phyloP scores from a whole-genome alignment of 495 filamentous ascomycete genomes.

The Oleoguttula mirabilis region DNA sequence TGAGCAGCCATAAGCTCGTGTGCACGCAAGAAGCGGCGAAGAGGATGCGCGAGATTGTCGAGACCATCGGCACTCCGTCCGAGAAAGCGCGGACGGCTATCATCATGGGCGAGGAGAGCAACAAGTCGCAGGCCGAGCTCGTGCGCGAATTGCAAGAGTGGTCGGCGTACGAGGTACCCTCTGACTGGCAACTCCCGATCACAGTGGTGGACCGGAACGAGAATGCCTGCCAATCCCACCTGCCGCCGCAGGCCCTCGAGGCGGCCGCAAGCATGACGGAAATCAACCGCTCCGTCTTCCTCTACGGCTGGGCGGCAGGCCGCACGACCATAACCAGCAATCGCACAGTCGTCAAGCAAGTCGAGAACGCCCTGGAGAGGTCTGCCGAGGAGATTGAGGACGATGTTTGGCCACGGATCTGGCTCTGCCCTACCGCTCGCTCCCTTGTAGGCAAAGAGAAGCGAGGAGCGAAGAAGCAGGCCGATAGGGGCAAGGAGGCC shows the following conservation, averaged over 20 bases:
- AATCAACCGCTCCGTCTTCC: constrained; percentile 53
- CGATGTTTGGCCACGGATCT: constrained; percentile 19
- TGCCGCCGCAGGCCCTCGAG: constrained; percentile 17
- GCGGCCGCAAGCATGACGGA: constrained; percentile 36
- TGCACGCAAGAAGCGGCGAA: constrained; percentile 51
- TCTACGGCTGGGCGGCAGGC: constrained; percentile 52
- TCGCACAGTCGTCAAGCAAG: constrained; percentile 48
- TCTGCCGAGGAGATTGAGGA: constrained; percentile 36
- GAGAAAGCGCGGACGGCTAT: constrained; percentile 47
- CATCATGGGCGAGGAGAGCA: constrained; percentile 35
- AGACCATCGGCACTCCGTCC: constrained; percentile 50
- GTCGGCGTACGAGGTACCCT: constrained; percentile 42
- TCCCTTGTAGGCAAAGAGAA: constrained; percentile 22
- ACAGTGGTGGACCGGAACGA: constrained; percentile 30
- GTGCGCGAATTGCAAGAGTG: constrained; percentile 35
- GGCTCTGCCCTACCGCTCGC: constrained; percentile 20
- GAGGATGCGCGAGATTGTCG: constrained; percentile 55
- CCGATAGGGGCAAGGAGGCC: not conserved
- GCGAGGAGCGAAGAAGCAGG: constrained; percentile 9
- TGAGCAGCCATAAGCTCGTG: constrained; percentile 41
- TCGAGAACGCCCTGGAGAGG: constrained; percentile 35
- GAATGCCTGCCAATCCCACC: constrained; percentile 2
- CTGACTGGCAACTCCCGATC: constrained; percentile 41
- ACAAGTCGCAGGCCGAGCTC: constrained; percentile 24
- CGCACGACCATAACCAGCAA: constrained; percentile 58